Conservation (phyloP, 352 stramenopile genomes). For the Blastocystis sp. region DNA sequence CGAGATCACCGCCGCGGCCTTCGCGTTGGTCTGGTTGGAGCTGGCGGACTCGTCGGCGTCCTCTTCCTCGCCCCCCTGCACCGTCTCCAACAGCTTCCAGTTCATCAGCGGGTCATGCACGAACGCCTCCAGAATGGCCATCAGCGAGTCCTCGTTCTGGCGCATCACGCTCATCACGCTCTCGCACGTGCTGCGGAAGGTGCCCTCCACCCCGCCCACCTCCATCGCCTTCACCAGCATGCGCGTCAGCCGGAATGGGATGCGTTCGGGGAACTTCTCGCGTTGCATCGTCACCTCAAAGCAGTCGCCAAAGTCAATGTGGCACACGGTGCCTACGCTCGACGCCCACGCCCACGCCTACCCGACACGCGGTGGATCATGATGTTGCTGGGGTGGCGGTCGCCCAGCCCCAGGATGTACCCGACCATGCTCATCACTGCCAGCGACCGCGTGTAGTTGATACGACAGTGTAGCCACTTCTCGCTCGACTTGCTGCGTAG, state of each 20-base stretch:
- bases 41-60: constrained; percentile 53
- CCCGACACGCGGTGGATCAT: constrained; percentile 86
- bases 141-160: constrained; percentile 92
- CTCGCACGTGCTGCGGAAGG: constrained; percentile 94
- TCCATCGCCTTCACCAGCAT: constrained; percentile 99
- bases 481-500: constrained; percentile 95
- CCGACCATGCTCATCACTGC: constrained; percentile 99
- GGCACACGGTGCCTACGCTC: constrained; percentile 80
- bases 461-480: constrained; percentile 93
- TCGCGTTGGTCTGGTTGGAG: constrained; percentile 73
- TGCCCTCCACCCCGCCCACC: constrained; percentile 96
- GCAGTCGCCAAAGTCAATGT: constrained; percentile 94
- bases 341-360: not conserved
- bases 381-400: constrained; percentile 97
- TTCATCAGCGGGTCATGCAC: constrained; percentile 92
- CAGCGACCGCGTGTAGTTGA: constrained; percentile 91
- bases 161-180: constrained; percentile 92
- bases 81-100: constrained; percentile 72
- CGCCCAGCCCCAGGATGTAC: constrained; percentile 97
- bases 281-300: constrained; percentile 98
- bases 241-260: constrained; percentile 96
- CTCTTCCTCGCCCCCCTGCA: constrained; percentile 1
- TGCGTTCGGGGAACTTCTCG: constrained; percentile 97
- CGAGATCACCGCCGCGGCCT: constrained; percentile 81
- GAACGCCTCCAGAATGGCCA: constrained; percentile 99